phyloP scores from a whole-genome alignment of 805 yeast species.

The Limtongozyma cylindracea region DNA sequence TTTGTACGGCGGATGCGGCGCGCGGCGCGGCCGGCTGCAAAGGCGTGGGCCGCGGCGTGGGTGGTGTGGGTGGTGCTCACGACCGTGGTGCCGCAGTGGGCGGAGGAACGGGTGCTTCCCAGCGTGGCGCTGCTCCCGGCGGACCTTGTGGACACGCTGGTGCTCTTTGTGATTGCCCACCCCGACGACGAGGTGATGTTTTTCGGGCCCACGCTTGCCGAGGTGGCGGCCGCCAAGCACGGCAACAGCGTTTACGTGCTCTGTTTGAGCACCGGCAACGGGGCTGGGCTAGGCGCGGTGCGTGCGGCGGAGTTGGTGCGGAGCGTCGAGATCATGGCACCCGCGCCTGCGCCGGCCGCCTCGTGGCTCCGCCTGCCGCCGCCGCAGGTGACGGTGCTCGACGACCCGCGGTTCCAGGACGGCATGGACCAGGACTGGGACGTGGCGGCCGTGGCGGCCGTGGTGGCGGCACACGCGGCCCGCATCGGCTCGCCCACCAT shows the following conservation, averaged over 20 bases:
- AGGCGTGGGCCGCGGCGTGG: too few relatives aligned
- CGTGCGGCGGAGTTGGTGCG: slow-evolving; percentile 32
- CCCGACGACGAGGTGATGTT: slow-evolving; percentile 99
- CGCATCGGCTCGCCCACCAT: slow-evolving; percentile 86
- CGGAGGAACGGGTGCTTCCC: too few relatives aligned
- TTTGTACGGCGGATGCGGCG: too few relatives aligned
- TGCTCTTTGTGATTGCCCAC: slow-evolving; percentile 57
- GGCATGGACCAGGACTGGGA: slow-evolving; percentile 66
- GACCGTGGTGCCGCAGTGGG: too few relatives aligned
- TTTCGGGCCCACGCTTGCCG: slow-evolving; percentile 57
- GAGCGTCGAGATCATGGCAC: slow-evolving; percentile 25
- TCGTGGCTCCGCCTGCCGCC: slow-evolving; percentile 24
- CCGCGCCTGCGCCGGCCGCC: too few relatives aligned
- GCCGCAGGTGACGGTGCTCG: slow-evolving; percentile 17
- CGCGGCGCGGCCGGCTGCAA: too few relatives aligned
- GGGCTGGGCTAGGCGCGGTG: slow-evolving; percentile 39
- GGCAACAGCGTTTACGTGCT: slow-evolving; percentile 28
- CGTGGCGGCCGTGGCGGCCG: slow-evolving; percentile 35
- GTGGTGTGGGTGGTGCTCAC: too few relatives aligned
- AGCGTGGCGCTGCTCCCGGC: too few relatives aligned
- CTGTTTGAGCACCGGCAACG: slow-evolving; percentile 57
- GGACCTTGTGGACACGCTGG: too few relatives aligned
- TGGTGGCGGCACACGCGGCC: too few relatives aligned
- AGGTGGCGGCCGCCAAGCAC: slow-evolving; percentile 17
- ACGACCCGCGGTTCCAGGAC: slow-evolving; percentile 5